Evolutionary conservation across 768 basidiomycete genomes (phyloP).

Genomic region (Leccinum truebloodii): DNA sequence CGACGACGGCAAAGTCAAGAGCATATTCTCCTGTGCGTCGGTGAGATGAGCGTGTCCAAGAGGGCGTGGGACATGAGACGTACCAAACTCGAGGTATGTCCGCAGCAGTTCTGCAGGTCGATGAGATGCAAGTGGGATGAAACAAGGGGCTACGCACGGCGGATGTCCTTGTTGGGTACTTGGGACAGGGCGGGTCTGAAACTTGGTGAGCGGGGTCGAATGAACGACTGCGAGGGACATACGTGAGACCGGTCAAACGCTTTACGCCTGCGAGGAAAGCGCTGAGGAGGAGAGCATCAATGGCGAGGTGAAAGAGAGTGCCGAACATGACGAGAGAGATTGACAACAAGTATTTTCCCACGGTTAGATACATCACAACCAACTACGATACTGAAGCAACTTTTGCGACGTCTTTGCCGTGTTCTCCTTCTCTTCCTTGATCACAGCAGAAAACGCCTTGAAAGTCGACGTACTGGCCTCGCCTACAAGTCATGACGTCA

Average conservation of each 20-base stretch:
- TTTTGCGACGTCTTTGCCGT: slow-evolving; percentile 45
- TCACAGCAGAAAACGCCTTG: slow-evolving; percentile 65
- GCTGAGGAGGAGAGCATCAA: slow-evolving; percentile 78
- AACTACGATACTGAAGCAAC: slow-evolving; percentile 32
- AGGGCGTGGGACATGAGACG: slow-evolving; percentile 22
- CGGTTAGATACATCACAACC: slow-evolving; percentile 17
- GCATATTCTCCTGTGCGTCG: slow-evolving; percentile 67
- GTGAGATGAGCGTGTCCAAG: slow-evolving; percentile 1
- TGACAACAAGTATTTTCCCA: slow-evolving; percentile 16
- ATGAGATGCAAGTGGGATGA: slow-evolving; percentile 1
- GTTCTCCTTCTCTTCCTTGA: slow-evolving; percentile 75
- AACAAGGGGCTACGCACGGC: slow-evolving; percentile 56
- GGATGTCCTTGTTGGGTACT: slow-evolving; percentile 87
- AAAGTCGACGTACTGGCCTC: slow-evolving; percentile 67
- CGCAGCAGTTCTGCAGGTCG: slow-evolving; percentile 58
- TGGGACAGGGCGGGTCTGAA: slow-evolving; percentile 68
- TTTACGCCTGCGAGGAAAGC: slow-evolving; percentile 84
- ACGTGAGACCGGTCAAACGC: slow-evolving; percentile 86
- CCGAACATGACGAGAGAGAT: slow-evolving; percentile 27
- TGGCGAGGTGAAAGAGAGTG: slow-evolving; percentile 57
- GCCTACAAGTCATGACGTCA: slow-evolving; percentile 34
- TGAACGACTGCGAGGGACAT: slow-evolving; percentile 30
- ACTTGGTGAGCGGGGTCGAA: slow-evolving; percentile 1
- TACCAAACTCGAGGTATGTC: slow-evolving; percentile 81
- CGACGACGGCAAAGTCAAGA: slow-evolving; percentile 84